These are phyloP conservation scores for Delitschia confertaspora DNA, from an alignment of 495 filamentous ascomycete species.

Conservation along the genomic window DNA sequence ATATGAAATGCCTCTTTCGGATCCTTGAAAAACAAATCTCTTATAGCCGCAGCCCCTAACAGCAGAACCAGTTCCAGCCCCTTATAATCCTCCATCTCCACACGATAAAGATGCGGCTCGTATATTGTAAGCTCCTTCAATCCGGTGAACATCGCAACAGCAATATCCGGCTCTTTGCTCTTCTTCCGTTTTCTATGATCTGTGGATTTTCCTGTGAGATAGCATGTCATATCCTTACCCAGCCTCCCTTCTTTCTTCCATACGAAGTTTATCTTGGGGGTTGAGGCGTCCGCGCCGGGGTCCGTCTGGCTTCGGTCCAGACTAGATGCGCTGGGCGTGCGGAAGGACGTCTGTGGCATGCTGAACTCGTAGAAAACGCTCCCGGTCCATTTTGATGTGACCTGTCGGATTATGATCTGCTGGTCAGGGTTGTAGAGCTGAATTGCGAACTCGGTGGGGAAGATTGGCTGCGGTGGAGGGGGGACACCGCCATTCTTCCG, in stretches of 20 bases:
- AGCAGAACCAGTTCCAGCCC: constrained; percentile 82
- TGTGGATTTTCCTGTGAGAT: constrained; percentile 65
- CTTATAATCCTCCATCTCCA: constrained; percentile 91
- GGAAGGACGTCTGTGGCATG: constrained; percentile 78
- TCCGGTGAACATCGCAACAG: constrained; percentile 66
- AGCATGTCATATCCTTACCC: constrained; percentile 73
- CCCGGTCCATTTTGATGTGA: constrained; percentile 66
- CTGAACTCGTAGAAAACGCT: constrained; percentile 83
- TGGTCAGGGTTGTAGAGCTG: constrained; percentile 95
- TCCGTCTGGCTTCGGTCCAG: constrained; percentile 69
- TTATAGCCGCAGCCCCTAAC: constrained; percentile 73
- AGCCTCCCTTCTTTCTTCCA: constrained; percentile 90
- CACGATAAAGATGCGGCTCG: constrained; percentile 79
- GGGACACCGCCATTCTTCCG: constrained; percentile 60
- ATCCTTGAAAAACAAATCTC: constrained; percentile 69
- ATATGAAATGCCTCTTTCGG: constrained; percentile 73
- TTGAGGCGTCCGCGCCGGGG: constrained; percentile 55
- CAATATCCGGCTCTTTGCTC: constrained; percentile 86
- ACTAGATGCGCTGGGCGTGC: constrained; percentile 61
- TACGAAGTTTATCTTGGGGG: constrained; percentile 73
- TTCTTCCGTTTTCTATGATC: constrained; percentile 55
- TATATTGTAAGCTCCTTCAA: constrained; percentile 74
- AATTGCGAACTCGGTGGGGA: constrained; percentile 69
- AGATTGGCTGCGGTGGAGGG: constrained; percentile 62
- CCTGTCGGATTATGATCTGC: constrained; percentile 58